Evolutionary conservation across 768 basidiomycete genomes (phyloP).

Genomic region (Tricholoma bakamatsutake): DNA sequence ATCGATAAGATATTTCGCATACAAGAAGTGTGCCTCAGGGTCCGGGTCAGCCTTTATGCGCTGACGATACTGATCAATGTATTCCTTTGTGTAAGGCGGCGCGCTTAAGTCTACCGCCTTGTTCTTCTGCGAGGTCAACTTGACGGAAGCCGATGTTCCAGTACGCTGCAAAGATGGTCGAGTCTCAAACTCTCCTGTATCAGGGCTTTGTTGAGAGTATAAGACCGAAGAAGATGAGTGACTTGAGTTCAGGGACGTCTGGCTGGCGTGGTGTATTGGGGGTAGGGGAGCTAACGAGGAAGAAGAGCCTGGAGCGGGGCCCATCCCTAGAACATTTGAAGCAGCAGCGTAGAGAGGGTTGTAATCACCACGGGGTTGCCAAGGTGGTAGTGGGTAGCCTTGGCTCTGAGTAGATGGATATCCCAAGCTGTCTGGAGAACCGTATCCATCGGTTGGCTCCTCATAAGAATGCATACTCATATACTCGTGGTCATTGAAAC

Average conservation of each 20-base stretch:
- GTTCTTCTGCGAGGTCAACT: constrained; percentile 55
- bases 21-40: constrained; percentile 95
- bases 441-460: constrained; percentile 21
- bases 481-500: constrained; percentile 30
- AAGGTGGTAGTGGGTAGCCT: constrained; percentile 10
- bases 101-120: constrained; percentile 79
- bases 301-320: constrained; percentile 45
- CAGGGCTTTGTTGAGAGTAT: constrained; percentile 18
- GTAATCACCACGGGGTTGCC: constrained; percentile 36
- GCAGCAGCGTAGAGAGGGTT: constrained; percentile 69
- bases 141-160: constrained; percentile 50
- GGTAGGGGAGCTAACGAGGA: constrained; percentile 18
- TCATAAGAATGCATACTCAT: constrained; percentile 34
- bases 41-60: constrained; percentile 98
- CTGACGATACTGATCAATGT: constrained; percentile 95
- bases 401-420: constrained; percentile 18
- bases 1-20: constrained; percentile 98
- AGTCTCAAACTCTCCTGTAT: constrained; percentile 48
- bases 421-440: constrained; percentile 24
- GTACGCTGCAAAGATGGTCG: constrained; percentile 54
- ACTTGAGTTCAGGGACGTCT: constrained; percentile 24
- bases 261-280: constrained; percentile 16
- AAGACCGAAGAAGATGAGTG: constrained; percentile 24
- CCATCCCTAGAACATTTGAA: constrained; percentile 76
- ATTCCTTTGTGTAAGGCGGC: constrained; percentile 91